Conservation (phyloP, 1,139 yeast species). For the Meyerozyma sp. region DNA sequence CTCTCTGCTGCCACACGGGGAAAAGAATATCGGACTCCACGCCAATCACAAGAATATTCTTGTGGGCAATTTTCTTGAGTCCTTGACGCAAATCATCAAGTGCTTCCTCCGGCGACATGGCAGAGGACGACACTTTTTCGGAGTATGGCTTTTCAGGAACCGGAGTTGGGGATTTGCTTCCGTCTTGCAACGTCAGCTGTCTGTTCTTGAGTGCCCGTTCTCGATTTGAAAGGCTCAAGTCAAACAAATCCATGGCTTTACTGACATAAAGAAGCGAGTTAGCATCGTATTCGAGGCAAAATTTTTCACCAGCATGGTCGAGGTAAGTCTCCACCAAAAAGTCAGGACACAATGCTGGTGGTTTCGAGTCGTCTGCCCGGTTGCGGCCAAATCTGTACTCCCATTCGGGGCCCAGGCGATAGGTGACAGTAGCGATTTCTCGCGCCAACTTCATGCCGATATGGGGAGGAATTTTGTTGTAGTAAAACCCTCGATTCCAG, state of each 20-base stretch:
- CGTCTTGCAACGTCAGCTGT: conserved; percentile 23
- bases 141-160: conserved; percentile 54
- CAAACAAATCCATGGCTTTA: conserved; percentile 93
- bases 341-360: conserved; percentile 91
- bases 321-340: conserved; percentile 86
- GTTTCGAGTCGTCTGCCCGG: conserved; percentile 70
- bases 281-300: conserved; percentile 87
- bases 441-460: conserved; percentile 93
- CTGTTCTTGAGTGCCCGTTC: conserved; percentile 38
- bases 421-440: conserved; percentile 90
- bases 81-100: conserved; percentile 62
- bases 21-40: conserved; percentile 88
- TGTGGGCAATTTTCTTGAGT: conserved; percentile 54
- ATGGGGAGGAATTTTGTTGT: conserved; percentile 78
- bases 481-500: conserved; percentile 90
- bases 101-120: conserved; percentile 47
- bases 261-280: conserved; percentile 82
- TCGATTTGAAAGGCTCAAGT: conserved; percentile 55
- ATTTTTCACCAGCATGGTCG: conserved; percentile 93
- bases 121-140: conserved; percentile 37
- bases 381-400: conserved; percentile 86
- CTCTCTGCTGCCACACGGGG: conserved; percentile 94
- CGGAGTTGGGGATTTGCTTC: conserved; percentile 16
- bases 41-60: conserved; percentile 74
- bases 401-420: conserved; percentile 97